Evolutionary conservation across 257 asterid genomes (phyloP).

Genomic region (Jasminum sambac): DNA sequence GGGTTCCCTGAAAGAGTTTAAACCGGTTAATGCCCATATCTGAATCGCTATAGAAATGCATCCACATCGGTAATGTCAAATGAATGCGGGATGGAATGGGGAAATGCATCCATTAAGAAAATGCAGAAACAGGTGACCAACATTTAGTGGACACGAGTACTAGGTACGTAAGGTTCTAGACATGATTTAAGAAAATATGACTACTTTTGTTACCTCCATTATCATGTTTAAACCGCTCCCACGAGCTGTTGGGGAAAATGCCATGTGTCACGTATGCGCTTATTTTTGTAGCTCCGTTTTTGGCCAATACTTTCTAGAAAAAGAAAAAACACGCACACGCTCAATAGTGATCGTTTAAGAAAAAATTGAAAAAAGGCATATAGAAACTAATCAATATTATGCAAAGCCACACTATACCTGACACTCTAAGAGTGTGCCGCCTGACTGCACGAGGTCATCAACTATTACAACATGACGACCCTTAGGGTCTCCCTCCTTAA

Average conservation of each 20-base stretch:
- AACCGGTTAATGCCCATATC: background rate
- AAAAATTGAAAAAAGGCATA: background rate
- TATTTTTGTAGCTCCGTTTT: constrained; percentile 78
- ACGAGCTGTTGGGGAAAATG: constrained; percentile 87
- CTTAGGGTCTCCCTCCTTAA: constrained; percentile 87
- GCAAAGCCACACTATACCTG: constrained; percentile 52
- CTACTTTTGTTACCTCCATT: constrained; percentile 60
- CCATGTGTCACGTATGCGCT: constrained; percentile 98
- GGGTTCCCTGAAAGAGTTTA: constrained; percentile 58
- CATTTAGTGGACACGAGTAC: no score
- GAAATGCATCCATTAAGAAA: no score
- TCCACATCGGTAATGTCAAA: background rate
- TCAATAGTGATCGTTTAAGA: background rate
- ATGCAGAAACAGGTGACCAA: no score
- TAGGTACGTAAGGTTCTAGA: background rate
- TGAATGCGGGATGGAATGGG: no score
- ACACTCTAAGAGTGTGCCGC: constrained; percentile 86
- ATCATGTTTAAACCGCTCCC: constrained; percentile 85
- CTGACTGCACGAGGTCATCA: constrained; percentile 97
- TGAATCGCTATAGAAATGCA: background rate
- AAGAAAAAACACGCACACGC: background rate
- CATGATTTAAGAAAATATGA: background rate
- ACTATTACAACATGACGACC: constrained; percentile 97
- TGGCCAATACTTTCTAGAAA: constrained; percentile 87
- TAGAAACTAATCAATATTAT: background rate